These are phyloP conservation scores for Leishmania guyanensis DNA, from an alignment of 208 protist species.

Conservation along the genomic window DNA sequence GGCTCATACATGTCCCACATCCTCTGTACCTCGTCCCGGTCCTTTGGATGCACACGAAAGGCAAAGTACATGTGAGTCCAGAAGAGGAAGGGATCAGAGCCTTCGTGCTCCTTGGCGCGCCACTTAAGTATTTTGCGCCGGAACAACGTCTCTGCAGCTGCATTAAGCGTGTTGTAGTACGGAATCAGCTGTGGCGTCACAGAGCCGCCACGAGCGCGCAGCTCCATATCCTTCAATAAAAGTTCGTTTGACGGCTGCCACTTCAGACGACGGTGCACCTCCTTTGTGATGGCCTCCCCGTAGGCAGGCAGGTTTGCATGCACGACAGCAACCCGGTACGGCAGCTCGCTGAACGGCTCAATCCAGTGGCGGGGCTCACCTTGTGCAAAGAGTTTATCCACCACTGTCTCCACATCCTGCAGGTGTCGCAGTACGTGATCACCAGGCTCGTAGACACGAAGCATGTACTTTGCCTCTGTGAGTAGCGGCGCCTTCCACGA, in stretches of 20 bases:
- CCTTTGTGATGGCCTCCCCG: constrained; percentile 74
- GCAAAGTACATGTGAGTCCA: constrained; percentile 91
- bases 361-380: constrained; percentile 85
- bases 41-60: constrained; percentile 78
- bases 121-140: constrained; percentile 77
- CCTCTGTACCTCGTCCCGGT: constrained; percentile 63
- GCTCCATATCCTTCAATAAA: constrained; percentile 71
- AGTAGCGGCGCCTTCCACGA: constrained; percentile 86
- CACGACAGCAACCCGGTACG: constrained; percentile 77
- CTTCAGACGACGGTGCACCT: constrained; percentile 45
- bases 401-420: constrained; percentile 69
- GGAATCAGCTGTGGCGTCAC: constrained; percentile 59
- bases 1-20: constrained; percentile 91
- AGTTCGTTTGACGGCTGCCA: constrained; percentile 63
- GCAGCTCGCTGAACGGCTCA: constrained; percentile 78
- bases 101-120: constrained; percentile 73
- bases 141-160: constrained; percentile 69
- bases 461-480: constrained; percentile 83
- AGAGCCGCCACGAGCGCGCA: constrained; percentile 57
- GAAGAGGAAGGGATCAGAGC: constrained; percentile 81
- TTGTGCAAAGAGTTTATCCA: constrained; percentile 69
- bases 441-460: constrained; percentile 74
- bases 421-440: constrained; percentile 61
- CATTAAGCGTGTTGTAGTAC: constrained; percentile 68
- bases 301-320: constrained; percentile 79